Conservation (phyloP, 257 asterid species). For the Osmanthus fragrans region DNA sequence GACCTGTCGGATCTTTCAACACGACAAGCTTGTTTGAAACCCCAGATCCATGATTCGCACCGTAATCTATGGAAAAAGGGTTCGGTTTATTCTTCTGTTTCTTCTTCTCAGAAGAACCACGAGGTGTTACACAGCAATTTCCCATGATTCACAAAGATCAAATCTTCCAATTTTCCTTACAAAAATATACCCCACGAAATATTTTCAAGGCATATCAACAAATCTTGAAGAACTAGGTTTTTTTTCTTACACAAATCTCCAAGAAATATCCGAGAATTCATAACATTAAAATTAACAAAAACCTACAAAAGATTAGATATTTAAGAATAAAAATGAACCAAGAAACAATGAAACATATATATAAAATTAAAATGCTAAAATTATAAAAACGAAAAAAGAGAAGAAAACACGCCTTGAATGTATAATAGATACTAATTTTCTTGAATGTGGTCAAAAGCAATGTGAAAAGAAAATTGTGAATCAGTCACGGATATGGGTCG, state of each 20-base stretch:
- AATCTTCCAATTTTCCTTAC: conserved; percentile 19
- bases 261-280: neutral
- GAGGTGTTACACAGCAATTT: conserved; percentile 61
- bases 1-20: conserved; percentile 58
- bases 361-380: neutral
- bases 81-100: conserved; percentile 52
- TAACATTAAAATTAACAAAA: neutral
- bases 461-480: conserved; percentile 29
- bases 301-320: neutral
- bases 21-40: conserved; percentile 52
- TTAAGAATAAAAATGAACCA: neutral
- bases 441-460: conserved; percentile 16
- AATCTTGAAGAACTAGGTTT: conserved; percentile 2
- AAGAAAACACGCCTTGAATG: conserved; percentile 14
- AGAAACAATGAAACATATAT: neutral
- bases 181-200: conserved; percentile 21
- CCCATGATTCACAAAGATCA: conserved; percentile 52
- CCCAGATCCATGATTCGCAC: conserved; percentile 36
- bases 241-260: neutral
- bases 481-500: conserved; percentile 22
- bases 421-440: conserved; percentile 3
- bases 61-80: conserved; percentile 48
- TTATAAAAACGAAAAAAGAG: neutral
- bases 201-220: neutral
- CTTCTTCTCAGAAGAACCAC: conserved; percentile 35